Conservation (phyloP, 768 basidiomycete genomes). For the Leccinum truebloodii region DNA sequence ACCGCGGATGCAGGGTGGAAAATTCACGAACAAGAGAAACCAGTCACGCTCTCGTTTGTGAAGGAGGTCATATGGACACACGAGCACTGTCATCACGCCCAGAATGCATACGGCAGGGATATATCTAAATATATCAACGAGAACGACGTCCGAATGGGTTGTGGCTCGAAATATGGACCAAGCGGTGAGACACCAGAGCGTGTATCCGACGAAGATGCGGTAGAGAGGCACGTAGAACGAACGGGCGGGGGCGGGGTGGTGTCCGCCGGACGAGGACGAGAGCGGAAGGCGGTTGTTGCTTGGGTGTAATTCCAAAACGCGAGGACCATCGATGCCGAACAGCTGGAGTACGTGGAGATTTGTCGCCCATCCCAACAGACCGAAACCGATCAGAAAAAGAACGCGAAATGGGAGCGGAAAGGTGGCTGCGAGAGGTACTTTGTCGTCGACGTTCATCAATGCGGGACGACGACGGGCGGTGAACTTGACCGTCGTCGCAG, state of each 20-base stretch:
- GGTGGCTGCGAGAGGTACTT: constrained; percentile 49
- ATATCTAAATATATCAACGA: constrained; percentile 76
- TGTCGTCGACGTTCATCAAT: constrained; percentile 39
- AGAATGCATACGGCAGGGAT: constrained; percentile 71
- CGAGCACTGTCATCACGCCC: constrained; percentile 52
- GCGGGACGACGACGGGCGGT: background rate
- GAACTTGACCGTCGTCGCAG: background rate
- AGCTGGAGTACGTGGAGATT: constrained; percentile 85
- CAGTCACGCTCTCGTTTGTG: constrained; percentile 72
- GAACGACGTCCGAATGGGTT: constrained; percentile 54
- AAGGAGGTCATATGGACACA: constrained; percentile 68
- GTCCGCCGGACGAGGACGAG: constrained; percentile 23
- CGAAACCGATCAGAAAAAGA: constrained; percentile 73
- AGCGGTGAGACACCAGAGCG: constrained; percentile 57
- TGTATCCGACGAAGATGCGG: constrained; percentile 62
- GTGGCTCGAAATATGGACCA: constrained; percentile 70
- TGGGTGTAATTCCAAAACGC: constrained; percentile 62
- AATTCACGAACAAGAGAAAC: constrained; percentile 69
- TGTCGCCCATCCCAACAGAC: constrained; percentile 87
- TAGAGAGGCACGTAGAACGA: constrained; percentile 64
- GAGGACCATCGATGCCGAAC: constrained; percentile 71
- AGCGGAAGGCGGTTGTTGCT: constrained; percentile 19
- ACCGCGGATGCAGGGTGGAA: background rate
- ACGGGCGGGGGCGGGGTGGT: constrained; percentile 25
- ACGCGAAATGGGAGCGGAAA: constrained; percentile 95